Percentiles rank a stretch among this genome's conserved stretches.
These are phyloP conservation scores for Mortierella sp. DNA, from an alignment of 371 early-diverging fungal species.

Conservation along the genomic window DNA sequence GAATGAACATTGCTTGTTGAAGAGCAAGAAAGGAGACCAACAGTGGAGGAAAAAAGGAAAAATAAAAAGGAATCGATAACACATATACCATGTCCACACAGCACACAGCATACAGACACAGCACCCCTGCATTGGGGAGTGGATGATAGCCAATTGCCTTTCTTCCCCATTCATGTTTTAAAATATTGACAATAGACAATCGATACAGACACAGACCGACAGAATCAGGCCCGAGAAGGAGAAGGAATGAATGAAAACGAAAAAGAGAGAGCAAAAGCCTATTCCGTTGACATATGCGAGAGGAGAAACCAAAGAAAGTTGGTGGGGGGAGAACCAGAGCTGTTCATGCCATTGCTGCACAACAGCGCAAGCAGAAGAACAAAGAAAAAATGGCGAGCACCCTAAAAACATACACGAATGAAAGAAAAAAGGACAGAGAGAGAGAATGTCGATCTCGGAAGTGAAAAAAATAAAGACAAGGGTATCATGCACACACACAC, in stretches of 20 bases:
- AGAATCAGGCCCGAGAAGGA: not conserved
- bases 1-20: slow-evolving; percentile 1
- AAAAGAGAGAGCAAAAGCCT: not conserved
- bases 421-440: not conserved
- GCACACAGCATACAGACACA: not conserved
- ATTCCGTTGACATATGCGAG: slow-evolving; percentile 4
- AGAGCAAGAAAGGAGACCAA: not conserved
- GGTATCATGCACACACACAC: not conserved
- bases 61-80: not conserved
- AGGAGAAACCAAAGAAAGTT: not conserved
- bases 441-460: slow-evolving; percentile 6
- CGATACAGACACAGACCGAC: not conserved
- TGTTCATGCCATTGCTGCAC: not conserved
- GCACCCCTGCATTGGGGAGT: not conserved
- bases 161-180: not conserved
- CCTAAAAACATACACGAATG: not conserved
- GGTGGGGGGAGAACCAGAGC: not conserved
- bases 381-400: slow-evolving; percentile 4
- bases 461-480: not conserved
- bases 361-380: not conserved
- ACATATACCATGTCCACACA: not conserved
- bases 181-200: not conserved
- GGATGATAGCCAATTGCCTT: not conserved
- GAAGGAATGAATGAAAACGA: not conserved
- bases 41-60: not conserved